Evolutionary conservation across 495 filamentous ascomycete genomes (phyloP).

Genomic region (Elasticomyces elasticus): DNA sequence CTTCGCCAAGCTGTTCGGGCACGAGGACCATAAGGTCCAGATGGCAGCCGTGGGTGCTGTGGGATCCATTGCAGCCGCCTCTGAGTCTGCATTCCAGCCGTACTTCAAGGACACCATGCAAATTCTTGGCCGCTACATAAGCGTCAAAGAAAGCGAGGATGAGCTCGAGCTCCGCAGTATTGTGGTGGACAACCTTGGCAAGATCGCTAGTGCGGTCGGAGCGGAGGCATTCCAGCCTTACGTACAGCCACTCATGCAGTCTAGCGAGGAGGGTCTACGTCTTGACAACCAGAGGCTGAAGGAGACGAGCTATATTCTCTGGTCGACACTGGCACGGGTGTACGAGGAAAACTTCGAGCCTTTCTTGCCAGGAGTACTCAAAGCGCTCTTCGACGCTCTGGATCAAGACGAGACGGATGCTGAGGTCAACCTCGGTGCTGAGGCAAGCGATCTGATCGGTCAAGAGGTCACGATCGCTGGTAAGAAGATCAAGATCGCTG

Average conservation of each 20-base stretch:
- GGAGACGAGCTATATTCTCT: slow-evolving; percentile 94
- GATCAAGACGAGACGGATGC: slow-evolving; percentile 83
- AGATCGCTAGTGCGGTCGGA: slow-evolving; percentile 82
- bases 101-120: slow-evolving; percentile 87
- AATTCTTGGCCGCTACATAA: slow-evolving; percentile 68
- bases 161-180: slow-evolving; percentile 82
- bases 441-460: slow-evolving; percentile 65
- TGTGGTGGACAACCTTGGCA: slow-evolving; percentile 83
- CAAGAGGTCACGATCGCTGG: slow-evolving; percentile 67
- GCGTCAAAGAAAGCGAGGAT: slow-evolving; percentile 78
- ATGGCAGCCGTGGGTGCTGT: slow-evolving; percentile 77
- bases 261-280: slow-evolving; percentile 83
- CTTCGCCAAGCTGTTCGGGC: slow-evolving; percentile 67
- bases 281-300: slow-evolving; percentile 81
- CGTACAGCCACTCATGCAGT: slow-evolving; percentile 76
- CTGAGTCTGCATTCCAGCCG: slow-evolving; percentile 72
- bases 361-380: slow-evolving; percentile 76
- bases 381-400: slow-evolving; percentile 73
- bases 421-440: slow-evolving; percentile 67
- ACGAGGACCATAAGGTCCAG: slow-evolving; percentile 83
- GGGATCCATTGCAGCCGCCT: slow-evolving; percentile 76
- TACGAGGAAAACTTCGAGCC: slow-evolving; percentile 83
- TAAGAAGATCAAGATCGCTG: slow-evolving; percentile 74
- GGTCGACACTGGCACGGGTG: slow-evolving; percentile 87
- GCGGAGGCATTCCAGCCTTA: slow-evolving; percentile 78